These are phyloP conservation scores for Avena atlantica DNA, from an alignment of 176 grass and related monocot species.

Conservation along the genomic window DNA sequence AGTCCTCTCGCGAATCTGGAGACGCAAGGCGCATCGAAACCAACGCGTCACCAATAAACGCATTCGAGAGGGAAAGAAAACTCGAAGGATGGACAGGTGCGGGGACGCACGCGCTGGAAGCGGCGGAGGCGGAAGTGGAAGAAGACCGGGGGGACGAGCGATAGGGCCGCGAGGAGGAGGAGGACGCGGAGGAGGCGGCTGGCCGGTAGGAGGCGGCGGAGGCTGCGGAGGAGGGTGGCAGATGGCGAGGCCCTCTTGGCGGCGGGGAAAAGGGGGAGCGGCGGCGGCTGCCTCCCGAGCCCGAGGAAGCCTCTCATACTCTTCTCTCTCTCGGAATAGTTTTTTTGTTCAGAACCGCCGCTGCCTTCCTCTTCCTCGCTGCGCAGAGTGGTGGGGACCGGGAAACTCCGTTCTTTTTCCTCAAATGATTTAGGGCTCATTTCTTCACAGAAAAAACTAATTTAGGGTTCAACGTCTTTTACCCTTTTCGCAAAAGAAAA, in stretches of 20 bases:
- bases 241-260: slow-evolving; percentile 45
- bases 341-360: too few relatives aligned
- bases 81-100: neutral
- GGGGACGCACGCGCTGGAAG: slow-evolving; percentile 60
- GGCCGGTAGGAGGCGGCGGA: slow-evolving; percentile 52
- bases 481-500: too few relatives aligned
- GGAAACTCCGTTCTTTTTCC: too few relatives aligned
- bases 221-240: slow-evolving; percentile 9
- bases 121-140: slow-evolving; percentile 92
- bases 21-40: neutral
- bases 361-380: too few relatives aligned
- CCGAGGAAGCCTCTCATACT: slow-evolving; percentile 54
- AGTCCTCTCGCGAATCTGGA: slow-evolving; percentile 70
- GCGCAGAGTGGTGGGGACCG: too few relatives aligned
- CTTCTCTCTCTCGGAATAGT: neutral
- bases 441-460: too few relatives aligned
- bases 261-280: slow-evolving; percentile 69
- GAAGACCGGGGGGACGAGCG: slow-evolving; percentile 67
- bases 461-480: too few relatives aligned
- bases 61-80: neutral
- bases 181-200: slow-evolving; percentile 64
- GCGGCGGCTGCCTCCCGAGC: slow-evolving; percentile 38
- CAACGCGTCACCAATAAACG: neutral
- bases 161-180: slow-evolving; percentile 66
- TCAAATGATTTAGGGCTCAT: too few relatives aligned